Evolutionary conservation across 257 asterid genomes (phyloP), one percentile per base, ranked within the genome.

Genomic region (Forsythia suspensa): DNA sequence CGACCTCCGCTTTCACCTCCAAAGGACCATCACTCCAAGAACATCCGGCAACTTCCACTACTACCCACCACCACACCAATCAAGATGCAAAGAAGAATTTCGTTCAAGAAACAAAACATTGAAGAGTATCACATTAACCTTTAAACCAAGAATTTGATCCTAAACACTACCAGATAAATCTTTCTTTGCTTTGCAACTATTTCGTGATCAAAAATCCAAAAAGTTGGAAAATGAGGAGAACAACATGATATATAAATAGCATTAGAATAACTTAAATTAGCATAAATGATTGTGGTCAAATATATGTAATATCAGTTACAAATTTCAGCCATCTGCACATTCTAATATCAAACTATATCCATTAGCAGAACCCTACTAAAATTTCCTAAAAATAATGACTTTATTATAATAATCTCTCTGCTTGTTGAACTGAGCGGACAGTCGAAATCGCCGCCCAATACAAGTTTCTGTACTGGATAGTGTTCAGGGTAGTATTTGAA

Each of bases 281-380:
- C 9, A 57, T 57, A 57, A n/a, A 59, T 6, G 67, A 59, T 59
- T 12, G 6, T 20, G 3, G 51, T 43, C 80, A 80, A 74, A 36
- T 77, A 82, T 77, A 71, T 75, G 79, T 75, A 80, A 65, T 52
- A 63, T 11, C 76, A 72, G 16, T 74, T 42, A 82, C 84, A 80
- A 73, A 73, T 69, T 69, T 46, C 72, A 79, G 76, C 83, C 68
- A 70, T 42, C 67, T 75, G 51, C 74, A 76, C 55, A 72, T 44
- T 21, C 65, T 21, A 18, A 34, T 18, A 63, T 63, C 73, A 79
- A 11, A 71, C 72, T 44, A 20, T 68, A 70, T 72, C 68, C 81
- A 76, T 40, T 77, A 5, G 59, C 73, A 21, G 9, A 72, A 29
- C 13, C 76, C 18, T 48, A 43, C 44, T 81, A 37, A 38, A 29